These are phyloP conservation scores for Scortechinia acanthostroma DNA, from an alignment of 2,329 filamentous ascomycete genomes.

Conservation along the genomic window DNA sequence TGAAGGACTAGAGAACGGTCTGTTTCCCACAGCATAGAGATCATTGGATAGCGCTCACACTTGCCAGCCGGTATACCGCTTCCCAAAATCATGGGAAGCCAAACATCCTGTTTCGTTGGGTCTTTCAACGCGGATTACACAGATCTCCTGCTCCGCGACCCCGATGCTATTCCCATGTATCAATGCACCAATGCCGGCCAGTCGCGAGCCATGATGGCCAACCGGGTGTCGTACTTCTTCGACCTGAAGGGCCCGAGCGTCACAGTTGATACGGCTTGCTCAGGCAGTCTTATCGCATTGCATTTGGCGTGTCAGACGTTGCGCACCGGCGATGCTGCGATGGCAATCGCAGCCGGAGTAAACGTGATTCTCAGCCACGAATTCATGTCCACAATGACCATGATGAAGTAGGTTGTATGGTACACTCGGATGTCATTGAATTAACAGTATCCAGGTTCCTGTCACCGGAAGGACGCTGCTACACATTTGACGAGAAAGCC, in stretches of 20 bases:
- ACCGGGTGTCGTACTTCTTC: constrained; percentile 1
- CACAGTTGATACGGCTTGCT: constrained; percentile 1
- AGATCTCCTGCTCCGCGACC: not conserved
- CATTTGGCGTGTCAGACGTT: constrained; percentile 4
- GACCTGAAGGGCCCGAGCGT: not conserved
- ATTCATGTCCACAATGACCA: not conserved
- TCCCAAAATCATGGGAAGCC: not conserved
- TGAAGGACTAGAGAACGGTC: not conserved
- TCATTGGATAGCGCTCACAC: no score
- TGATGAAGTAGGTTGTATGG: not conserved
- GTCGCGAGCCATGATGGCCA: not conserved
- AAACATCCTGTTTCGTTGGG: not conserved
- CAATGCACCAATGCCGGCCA: not conserved
- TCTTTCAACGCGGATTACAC: not conserved
- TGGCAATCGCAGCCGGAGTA: constrained; percentile 3
- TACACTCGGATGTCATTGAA: not conserved
- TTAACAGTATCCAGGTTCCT: constrained; percentile 6
- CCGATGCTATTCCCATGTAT: not conserved
- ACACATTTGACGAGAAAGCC: constrained; percentile 2
- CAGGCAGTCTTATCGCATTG: not conserved
- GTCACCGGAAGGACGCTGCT: constrained; percentile 7
- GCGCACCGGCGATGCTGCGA: constrained; percentile 8
- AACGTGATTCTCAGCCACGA: not conserved
- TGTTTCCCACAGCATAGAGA: no score
- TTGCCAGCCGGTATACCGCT: not conserved